Conservation (phyloP, 2,329 filamentous ascomycete genomes). For the Microcera coccophila region DNA sequence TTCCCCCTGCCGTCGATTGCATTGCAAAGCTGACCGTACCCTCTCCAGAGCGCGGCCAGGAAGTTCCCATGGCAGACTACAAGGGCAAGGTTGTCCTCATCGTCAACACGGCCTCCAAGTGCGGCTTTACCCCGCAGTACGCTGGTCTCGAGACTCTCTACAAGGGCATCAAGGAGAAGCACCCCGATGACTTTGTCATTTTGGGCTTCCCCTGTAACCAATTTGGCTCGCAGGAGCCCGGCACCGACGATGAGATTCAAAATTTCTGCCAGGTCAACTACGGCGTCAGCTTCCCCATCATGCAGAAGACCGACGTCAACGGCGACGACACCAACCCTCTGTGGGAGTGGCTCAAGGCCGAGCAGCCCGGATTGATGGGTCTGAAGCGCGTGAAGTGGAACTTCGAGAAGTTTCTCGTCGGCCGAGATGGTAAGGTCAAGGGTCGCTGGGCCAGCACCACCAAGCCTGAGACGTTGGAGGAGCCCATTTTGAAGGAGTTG, state of each 20-base stretch:
- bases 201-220: conserved; percentile 99
- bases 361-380: conserved; percentile 79
- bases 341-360: conserved; percentile 69
- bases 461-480: conserved; percentile 79
- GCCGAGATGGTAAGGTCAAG: conserved; percentile 79
- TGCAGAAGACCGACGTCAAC: conserved; percentile 93
- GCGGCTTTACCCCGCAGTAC: conserved; percentile 97
- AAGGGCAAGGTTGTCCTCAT: conserved; percentile 91
- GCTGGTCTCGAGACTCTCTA: conserved; percentile 86
- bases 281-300: conserved; percentile 81
- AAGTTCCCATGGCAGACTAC: conserved; percentile 66
- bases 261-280: conserved; percentile 90
- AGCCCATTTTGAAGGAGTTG: conserved; percentile 70
- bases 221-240: conserved; percentile 87
- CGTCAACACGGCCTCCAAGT: conserved; percentile 98
- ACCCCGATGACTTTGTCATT: conserved; percentile 76
- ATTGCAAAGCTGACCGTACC: background rate
- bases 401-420: conserved; percentile 97
- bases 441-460: conserved; percentile 82
- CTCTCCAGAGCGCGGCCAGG: conserved; percentile 52
- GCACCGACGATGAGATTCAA: conserved; percentile 75
- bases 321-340: conserved; percentile 75
- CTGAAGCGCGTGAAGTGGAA: conserved; percentile 97
- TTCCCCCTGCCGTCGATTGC: background rate
- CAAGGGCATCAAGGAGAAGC: conserved; percentile 65